These are phyloP conservation scores for Neurospora sp. DNA, from an alignment of 495 filamentous ascomycete species.

Conservation along the genomic window DNA sequence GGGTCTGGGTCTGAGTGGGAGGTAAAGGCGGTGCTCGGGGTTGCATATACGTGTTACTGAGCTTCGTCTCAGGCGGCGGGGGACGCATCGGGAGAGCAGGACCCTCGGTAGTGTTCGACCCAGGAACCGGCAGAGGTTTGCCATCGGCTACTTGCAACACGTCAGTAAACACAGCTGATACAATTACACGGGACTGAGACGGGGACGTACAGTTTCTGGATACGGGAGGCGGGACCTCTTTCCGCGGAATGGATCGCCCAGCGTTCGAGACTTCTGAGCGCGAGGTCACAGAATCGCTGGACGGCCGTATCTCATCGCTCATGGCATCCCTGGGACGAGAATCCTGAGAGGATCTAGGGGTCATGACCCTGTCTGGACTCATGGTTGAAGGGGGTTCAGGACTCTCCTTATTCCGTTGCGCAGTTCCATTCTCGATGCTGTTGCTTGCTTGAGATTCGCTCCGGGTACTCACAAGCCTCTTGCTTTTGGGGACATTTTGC, in stretches of 20 bases:
- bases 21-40: constrained; percentile 52
- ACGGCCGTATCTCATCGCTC: constrained; percentile 26
- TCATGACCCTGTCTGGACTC: constrained; percentile 33
- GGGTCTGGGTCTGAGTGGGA: constrained; percentile 40
- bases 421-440: constrained; percentile 17
- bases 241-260: constrained; percentile 34
- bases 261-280: constrained; percentile 16
- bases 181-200: not conserved
- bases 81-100: constrained; percentile 14
- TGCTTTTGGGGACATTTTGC: constrained; percentile 63
- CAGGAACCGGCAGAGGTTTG: constrained; percentile 20
- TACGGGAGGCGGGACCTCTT: constrained; percentile 33
- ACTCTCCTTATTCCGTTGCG: constrained; percentile 24
- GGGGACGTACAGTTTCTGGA: constrained; percentile 24
- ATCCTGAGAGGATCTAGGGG: constrained; percentile 41
- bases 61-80: constrained; percentile 30
- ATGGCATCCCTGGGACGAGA: constrained; percentile 34
- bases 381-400: constrained; percentile 6
- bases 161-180: not conserved
- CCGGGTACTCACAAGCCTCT: constrained; percentile 49
- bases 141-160: constrained; percentile 26
- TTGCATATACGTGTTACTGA: constrained; percentile 51
- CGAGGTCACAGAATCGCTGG: constrained; percentile 28
- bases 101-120: constrained; percentile 8
- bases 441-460: constrained; percentile 50